phyloP scores from a whole-genome alignment of 2,329 filamentous ascomycete genomes.

The Diplocarpon mali region DNA sequence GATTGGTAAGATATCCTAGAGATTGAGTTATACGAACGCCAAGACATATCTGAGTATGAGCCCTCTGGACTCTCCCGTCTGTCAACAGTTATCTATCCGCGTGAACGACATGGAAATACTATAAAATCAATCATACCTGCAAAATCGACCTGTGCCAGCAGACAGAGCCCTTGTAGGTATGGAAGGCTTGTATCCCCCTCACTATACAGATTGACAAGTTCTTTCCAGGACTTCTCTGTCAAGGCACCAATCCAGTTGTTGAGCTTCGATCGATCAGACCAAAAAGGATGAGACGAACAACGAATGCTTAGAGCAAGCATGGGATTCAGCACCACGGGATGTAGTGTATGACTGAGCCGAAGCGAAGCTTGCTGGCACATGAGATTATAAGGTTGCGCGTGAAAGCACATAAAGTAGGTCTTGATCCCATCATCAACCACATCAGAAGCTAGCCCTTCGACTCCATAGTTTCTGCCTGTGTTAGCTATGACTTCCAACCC shows the following conservation, averaged over 20 bases:
- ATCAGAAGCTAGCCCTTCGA: conserved; percentile 4
- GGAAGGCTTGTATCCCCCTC: conserved; percentile 9
- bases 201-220: conserved; percentile 10
- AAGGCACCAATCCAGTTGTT: conserved; percentile 6
- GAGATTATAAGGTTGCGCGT: conserved; percentile 13
- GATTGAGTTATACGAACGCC: conserved; percentile 12
- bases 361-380: conserved; percentile 2
- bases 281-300: conserved; percentile 12
- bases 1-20: conserved; percentile 8
- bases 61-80: conserved; percentile 14
- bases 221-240: conserved; percentile 9
- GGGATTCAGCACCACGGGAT: conserved; percentile 8
- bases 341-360: neutral
- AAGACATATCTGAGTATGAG: conserved; percentile 13
- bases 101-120: neutral
- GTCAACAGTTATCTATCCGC: neutral
- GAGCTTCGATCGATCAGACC: conserved; percentile 4
- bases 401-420: conserved; percentile 13
- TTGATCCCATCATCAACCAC: conserved; percentile 11
- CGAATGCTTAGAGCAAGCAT: conserved; percentile 14
- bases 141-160: conserved; percentile 15
- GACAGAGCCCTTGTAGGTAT: conserved; percentile 13
- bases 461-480: neutral
- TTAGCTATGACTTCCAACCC: too few relatives aligned
- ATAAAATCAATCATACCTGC: conserved; percentile 5